phyloP scores from a whole-genome alignment of 106 monocot genomes.

The Ottelia alismoides region DNA sequence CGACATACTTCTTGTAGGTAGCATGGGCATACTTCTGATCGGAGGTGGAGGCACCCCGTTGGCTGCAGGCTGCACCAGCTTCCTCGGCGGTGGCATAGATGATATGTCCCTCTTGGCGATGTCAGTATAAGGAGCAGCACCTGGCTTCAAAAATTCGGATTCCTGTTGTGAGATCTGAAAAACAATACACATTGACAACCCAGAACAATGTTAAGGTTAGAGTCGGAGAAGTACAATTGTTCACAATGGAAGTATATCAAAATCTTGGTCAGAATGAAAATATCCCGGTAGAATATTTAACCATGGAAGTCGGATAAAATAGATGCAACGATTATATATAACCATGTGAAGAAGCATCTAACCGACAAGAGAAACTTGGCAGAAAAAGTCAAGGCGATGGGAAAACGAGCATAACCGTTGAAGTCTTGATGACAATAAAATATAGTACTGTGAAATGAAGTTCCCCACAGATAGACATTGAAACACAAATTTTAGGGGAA shows the following conservation, averaged over 20 bases:
- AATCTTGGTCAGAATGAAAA: neutral
- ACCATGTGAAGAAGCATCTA: too few species aligned
- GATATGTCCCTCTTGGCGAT: conserved; percentile 11
- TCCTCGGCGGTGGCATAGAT: conserved; percentile 40
- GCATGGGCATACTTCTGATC: conserved; percentile 6
- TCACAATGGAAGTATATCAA: neutral
- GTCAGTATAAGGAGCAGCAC: conserved; percentile 36
- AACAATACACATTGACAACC: conserved; percentile 17
- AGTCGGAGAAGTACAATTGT: neutral
- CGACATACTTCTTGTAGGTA: conserved; percentile 18
- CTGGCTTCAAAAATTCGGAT: conserved; percentile 54
- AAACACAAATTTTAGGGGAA: too few species aligned
- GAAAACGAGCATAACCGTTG: too few species aligned
- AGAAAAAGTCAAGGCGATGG: too few species aligned
- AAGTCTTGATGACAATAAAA: too few species aligned
- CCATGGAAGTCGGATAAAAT: neutral
- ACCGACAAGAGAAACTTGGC: too few species aligned
- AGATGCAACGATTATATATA: too few species aligned
- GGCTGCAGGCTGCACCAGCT: conserved; percentile 13
- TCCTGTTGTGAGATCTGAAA: conserved; percentile 71
- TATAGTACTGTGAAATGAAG: too few species aligned
- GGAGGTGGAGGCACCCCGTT: conserved; percentile 28
- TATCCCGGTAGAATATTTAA: neutral
- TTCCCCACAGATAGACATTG: too few species aligned
- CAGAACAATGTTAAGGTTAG: conserved; percentile 9